These are phyloP conservation scores for Xylariaceae sp. DNA, from an alignment of 2,329 filamentous ascomycete species.

Conservation along the genomic window DNA sequence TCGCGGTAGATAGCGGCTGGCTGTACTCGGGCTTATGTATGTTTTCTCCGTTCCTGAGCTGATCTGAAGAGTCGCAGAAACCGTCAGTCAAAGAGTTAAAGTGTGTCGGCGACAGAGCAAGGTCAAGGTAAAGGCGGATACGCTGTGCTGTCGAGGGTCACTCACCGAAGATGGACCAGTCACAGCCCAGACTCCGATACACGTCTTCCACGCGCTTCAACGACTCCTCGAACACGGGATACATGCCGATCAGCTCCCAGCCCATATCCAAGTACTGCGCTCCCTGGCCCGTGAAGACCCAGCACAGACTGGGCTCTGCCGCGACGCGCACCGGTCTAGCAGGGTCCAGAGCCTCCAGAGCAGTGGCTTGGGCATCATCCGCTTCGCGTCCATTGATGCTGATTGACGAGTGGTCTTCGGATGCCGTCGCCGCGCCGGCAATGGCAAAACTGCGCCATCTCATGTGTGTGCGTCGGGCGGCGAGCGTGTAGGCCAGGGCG, in stretches of 20 bases:
- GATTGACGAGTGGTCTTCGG: too few species aligned
- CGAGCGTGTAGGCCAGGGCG: constrained; percentile 21
- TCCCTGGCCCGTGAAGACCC: constrained; percentile 7
- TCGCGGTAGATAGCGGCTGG: neutral
- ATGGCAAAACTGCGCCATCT: constrained; percentile 20
- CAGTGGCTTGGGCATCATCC: too few species aligned
- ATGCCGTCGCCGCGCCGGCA: neutral
- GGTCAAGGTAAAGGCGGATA: too few species aligned
- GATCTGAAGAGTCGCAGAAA: too few species aligned
- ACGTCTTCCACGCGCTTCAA: constrained; percentile 12
- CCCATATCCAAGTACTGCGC: constrained; percentile 19
- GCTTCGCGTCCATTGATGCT: too few species aligned
- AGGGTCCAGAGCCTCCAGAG: too few species aligned
- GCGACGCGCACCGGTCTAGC: too few species aligned
- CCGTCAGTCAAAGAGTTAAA: too few species aligned
- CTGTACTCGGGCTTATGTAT: neutral
- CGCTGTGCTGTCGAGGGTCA: neutral
- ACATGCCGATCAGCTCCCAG: constrained; percentile 16
- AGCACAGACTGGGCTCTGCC: too few species aligned
- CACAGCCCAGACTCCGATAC: constrained; percentile 12
- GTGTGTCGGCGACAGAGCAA: too few species aligned
- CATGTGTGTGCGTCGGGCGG: constrained; percentile 18
- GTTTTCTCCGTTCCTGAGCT: constrained; percentile 11
- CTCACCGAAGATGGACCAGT: constrained; percentile 22
- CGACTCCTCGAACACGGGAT: constrained; percentile 15